These are phyloP conservation scores for Talaromyces sp. DNA, from an alignment of 2,329 filamentous ascomycete species.

Conservation along the genomic window DNA sequence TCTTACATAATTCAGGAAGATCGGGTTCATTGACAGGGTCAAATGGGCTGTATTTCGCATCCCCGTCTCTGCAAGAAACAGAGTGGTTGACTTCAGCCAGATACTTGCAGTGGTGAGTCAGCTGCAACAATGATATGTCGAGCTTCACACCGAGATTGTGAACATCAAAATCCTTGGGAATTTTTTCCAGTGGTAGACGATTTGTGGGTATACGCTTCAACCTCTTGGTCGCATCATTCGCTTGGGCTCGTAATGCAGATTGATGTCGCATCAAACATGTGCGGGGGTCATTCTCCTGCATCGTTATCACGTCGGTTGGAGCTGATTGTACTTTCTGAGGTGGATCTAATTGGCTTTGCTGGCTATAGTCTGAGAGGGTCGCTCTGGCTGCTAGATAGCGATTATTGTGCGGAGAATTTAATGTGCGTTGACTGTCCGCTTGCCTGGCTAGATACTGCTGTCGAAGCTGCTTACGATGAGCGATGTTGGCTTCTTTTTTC, in stretches of 20 bases:
- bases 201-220: constrained; percentile 21
- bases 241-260: not conserved
- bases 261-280: constrained; percentile 29
- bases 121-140: not conserved
- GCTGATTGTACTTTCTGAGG: not conserved
- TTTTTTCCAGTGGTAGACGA: constrained; percentile 31
- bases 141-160: constrained; percentile 23
- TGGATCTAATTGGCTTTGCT: not conserved
- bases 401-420: constrained; percentile 29
- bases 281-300: constrained; percentile 29
- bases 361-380: constrained; percentile 19
- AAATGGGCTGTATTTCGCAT: not conserved
- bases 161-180: constrained; percentile 25
- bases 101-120: constrained; percentile 1
- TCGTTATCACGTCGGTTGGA: not conserved
- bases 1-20: constrained; percentile 11
- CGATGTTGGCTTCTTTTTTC: constrained; percentile 34
- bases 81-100: constrained; percentile 1
- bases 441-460: constrained; percentile 8
- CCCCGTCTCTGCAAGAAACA: not conserved
- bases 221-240: constrained; percentile 10
- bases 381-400: constrained; percentile 32
- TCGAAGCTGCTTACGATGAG: constrained; percentile 23
- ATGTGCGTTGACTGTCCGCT: constrained; percentile 4
- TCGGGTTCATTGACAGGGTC: not conserved